Evolutionary conservation across 345 rosid species (phyloP).

Genomic region (Eucalyptus lansdowneana): DNA sequence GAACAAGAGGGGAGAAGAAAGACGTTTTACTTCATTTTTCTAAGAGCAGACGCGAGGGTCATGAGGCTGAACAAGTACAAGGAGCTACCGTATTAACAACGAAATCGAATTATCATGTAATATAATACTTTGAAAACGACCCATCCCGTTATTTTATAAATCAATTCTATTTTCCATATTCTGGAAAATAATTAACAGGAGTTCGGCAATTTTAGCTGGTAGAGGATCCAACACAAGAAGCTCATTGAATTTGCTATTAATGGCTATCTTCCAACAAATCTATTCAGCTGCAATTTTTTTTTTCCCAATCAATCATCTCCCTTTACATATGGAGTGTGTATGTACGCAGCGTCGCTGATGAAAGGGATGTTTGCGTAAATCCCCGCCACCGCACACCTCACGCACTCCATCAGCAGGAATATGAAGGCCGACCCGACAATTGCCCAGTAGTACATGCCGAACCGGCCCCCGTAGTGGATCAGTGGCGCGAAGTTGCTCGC

Average conservation of each 20-base stretch:
- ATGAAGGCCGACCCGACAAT: conserved; percentile 46
- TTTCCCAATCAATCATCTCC: conserved; percentile 10
- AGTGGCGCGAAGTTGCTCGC: conserved; percentile 64
- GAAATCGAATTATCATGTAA: not conserved
- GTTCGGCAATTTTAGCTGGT: not conserved
- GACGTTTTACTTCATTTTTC: not conserved
- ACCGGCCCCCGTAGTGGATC: conserved; percentile 54
- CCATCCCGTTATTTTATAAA: not conserved
- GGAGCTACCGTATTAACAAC: not conserved
- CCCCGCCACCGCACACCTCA: conserved; percentile 61
- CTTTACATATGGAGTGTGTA: conserved; percentile 52
- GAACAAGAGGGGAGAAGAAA: not conserved
- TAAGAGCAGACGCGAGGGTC: not conserved
- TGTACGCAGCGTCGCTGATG: conserved; percentile 56
- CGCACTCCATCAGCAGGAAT: conserved; percentile 42
- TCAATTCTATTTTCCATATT: not conserved
- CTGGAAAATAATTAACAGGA: not conserved
- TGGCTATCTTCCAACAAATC: not conserved
- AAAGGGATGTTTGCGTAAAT: conserved; percentile 46
- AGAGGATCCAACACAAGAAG: not conserved
- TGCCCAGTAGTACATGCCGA: conserved; percentile 69
- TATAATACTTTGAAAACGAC: not conserved
- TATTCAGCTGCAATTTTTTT: not conserved
- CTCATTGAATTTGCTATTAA: not conserved
- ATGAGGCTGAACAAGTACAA: not conserved